Base-by-base conservation (phyloP, 108 stramenopile species). In the Cyclostephanos invisitatus region DNA sequence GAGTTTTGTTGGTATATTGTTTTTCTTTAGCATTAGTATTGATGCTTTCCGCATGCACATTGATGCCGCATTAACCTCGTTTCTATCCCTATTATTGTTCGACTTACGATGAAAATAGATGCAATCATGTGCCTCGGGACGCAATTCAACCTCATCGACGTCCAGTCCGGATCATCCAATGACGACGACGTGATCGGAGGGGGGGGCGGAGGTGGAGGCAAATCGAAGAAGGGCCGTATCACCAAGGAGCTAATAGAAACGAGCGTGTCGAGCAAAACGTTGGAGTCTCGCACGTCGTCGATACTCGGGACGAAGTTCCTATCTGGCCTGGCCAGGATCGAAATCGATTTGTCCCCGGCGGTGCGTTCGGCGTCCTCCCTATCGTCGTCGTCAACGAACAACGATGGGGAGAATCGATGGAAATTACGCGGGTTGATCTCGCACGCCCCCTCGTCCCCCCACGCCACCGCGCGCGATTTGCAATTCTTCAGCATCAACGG, bases 401-500 rank as follows among this genome's bases (percentile, higher is more conserved):
- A 56, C 15, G 60, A 55, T 38, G 50, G 57, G 46, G 36, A 21
- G 7, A 64, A 59, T 25, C 24, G 64, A 59, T 91, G 87, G 85
- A 76, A 80, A 36, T 70, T 94, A 47, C 48, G 73, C 60, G 97
- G 97, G 3, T 74, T 97, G 47, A 73, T 98, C 4, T 95, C 95
- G 7, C 84, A 68, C 74, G 94, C 84, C 64, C 96, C 82, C 50
- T 80, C 64, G 62, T 89, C 73, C 21, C 73, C 75, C 21, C 49
- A 73, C 49, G 67, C 63, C 18, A 65, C 55, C 12, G 81, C 84
- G 7, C 58, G 85, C 47, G 92, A 93, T 63, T 74, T 93, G 2
- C 96, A 98, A 68, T 97, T 94, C 70, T 91, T 94, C 65, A 89
- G 89, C 70, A 86, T 98, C 40, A 99, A 99, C 72, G 91, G 92